Evolutionary conservation across 2,329 filamentous ascomycete genomes (phyloP), one percentile per base, ranked within the genome.

Genomic region (Orbilia ellipsospora): DNA sequence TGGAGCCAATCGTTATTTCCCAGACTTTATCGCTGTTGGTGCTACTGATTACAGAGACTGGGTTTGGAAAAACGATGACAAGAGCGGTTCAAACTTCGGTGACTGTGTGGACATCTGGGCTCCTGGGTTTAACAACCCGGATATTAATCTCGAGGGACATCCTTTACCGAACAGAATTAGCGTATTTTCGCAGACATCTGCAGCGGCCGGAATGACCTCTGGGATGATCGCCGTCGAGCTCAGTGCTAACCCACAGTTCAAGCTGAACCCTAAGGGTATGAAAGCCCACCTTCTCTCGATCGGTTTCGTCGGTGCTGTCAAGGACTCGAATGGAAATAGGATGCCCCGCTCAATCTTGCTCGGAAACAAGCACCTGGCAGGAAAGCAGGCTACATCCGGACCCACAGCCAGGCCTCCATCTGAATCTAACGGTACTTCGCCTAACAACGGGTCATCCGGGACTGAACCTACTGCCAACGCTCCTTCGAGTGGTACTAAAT

Each of bases 41-140:
- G 82, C 84, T 13, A 82, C 81, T 56, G 79, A 81, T 66, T 77
- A 77, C 45, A 26, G 20, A 26, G 50, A 54, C n/a, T 23, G 20
- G 50, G 20, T 54, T 26, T 54, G 50, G 50, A 54, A 54, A 54
- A 62, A 70, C 28, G 82, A 84, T 80, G 7, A 42, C 7, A 42
- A 42, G 40, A 42, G 40, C 15, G 78, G 44, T 5, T 83, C 82
- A 28, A 84, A 85, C 79, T 83, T 83, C 56, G 85, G 86, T 28
- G 73, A 79, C 2, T 85, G 86, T 78, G 84, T 88, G 56, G 87
- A 88, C 79, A 81, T 89, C 78, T 88, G 86, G 79, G 87, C 86
- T n/a, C 87, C 87, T 0, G 87, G 87, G 18, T 20, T 23, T 23
- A 26, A 20, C n/a, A 54, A 23, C 15, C n/a, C 5, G 50, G 20